Evolutionary conservation across 2,329 filamentous ascomycete species (phyloP).

Genomic region (Tolypocladium nubicola): DNA sequence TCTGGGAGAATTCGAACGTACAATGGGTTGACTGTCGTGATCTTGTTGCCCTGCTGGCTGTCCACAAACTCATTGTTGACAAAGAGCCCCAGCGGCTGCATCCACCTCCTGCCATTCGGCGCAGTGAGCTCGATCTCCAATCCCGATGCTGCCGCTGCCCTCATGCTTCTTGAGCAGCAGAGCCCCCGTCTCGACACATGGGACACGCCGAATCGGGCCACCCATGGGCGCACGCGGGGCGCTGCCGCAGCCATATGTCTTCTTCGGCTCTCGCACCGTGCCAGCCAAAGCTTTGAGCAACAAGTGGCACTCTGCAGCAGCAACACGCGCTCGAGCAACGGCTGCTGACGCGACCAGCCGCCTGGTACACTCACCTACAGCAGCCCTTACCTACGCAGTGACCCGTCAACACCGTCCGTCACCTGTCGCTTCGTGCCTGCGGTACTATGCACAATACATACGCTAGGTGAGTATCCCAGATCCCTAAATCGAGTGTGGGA

Average conservation of each 20-base stretch:
- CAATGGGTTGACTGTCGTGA: slow-evolving; percentile 49
- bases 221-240: background rate
- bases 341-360: background rate
- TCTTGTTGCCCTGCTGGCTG: slow-evolving; percentile 42
- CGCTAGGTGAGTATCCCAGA: background rate
- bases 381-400: background rate
- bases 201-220: background rate
- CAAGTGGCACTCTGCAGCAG: background rate
- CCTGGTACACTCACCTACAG: background rate
- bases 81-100: slow-evolving; percentile 59
- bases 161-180: background rate
- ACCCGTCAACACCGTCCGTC: background rate
- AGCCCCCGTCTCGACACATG: background rate
- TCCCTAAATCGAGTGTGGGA: background rate
- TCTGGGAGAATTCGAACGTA: slow-evolving; percentile 6
- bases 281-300: background rate
- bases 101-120: background rate
- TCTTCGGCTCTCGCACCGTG: background rate
- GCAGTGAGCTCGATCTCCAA: background rate
- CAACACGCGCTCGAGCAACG: background rate
- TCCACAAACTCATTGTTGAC: slow-evolving; percentile 68
- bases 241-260: background rate
- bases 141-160: background rate
- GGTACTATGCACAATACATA: background rate
- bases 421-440: background rate